These are phyloP conservation scores for Leccinum pellstonianum DNA, from an alignment of 768 basidiomycete species.

Conservation along the genomic window DNA sequence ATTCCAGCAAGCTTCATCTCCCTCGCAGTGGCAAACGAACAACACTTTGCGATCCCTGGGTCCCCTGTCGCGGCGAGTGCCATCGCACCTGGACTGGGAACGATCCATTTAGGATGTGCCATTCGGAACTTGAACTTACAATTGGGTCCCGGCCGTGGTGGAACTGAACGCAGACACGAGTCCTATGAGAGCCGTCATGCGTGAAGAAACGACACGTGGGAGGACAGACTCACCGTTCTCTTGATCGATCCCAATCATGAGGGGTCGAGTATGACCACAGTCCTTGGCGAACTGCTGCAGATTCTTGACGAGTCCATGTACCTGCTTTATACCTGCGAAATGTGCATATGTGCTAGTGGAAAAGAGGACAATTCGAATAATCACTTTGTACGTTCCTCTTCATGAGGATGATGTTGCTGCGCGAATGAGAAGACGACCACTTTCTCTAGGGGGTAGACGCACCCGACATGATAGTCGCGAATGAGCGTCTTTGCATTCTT, in stretches of 20 bases:
- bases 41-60: constrained; percentile 41
- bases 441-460: constrained; percentile 4
- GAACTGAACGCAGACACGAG: constrained; percentile 69
- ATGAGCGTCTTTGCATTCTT: constrained; percentile 57
- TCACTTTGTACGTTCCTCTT: constrained; percentile 61
- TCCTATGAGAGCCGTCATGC: constrained; percentile 37
- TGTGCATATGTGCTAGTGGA: not conserved
- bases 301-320: constrained; percentile 44
- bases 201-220: not conserved
- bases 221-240: constrained; percentile 55
- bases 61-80: constrained; percentile 58
- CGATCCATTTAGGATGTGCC: not conserved
- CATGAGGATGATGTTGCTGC: constrained; percentile 62
- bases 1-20: constrained; percentile 64
- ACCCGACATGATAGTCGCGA: constrained; percentile 60
- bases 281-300: constrained; percentile 57
- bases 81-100: constrained; percentile 68
- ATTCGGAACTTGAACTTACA: constrained; percentile 47
- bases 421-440: not conserved
- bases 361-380: constrained; percentile 7
- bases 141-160: constrained; percentile 58
- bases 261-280: constrained; percentile 52
- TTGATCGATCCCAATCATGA: constrained; percentile 72
- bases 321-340: constrained; percentile 51
- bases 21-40: constrained; percentile 49